Conservation (phyloP, 2,329 filamentous ascomycete genomes). For the Aschersonia sp. region DNA sequence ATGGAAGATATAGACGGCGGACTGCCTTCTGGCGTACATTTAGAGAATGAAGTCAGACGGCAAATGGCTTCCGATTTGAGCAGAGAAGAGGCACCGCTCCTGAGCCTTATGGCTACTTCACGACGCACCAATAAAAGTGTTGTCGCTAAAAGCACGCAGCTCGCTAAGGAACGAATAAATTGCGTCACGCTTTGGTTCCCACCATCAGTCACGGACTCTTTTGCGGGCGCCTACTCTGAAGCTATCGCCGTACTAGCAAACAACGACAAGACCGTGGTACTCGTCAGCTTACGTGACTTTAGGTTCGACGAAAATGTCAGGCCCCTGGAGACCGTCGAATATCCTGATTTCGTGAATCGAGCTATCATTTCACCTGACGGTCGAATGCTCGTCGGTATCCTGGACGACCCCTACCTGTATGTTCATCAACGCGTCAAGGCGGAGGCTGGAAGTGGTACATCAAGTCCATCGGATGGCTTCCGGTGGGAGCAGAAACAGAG, state of each 20-base stretch:
- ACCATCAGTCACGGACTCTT: slow-evolving; percentile 13
- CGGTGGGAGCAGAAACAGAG: slow-evolving; percentile 37
- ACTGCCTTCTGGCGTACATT: slow-evolving; percentile 5
- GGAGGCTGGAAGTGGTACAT: slow-evolving; percentile 12
- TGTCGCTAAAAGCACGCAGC: slow-evolving; percentile 34
- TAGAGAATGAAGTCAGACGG: not conserved
- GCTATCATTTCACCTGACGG: slow-evolving; percentile 89
- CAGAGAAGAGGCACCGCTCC: too few species aligned
- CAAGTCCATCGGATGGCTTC: slow-evolving; percentile 16
- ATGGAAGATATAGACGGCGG: slow-evolving; percentile 28
- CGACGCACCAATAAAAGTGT: slow-evolving; percentile 27
- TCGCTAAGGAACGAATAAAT: slow-evolving; percentile 48
- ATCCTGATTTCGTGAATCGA: slow-evolving; percentile 83
- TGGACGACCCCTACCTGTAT: slow-evolving; percentile 77
- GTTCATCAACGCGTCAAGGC: slow-evolving; percentile 50
- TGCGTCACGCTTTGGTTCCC: slow-evolving; percentile 52
- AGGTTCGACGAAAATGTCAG: slow-evolving; percentile 27
- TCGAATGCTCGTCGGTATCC: slow-evolving; percentile 63
- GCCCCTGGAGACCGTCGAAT: slow-evolving; percentile 53
- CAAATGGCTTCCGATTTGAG: not conserved
- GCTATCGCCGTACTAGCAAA: slow-evolving; percentile 66
- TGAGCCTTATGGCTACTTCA: slow-evolving; percentile 14
- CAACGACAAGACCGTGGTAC: slow-evolving; percentile 77
- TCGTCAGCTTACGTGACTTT: slow-evolving; percentile 62
- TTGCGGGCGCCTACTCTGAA: slow-evolving; percentile 27